phyloP scores from a whole-genome alignment of 202 grass and related monocot genomes.

The Panicum virgatum region DNA sequence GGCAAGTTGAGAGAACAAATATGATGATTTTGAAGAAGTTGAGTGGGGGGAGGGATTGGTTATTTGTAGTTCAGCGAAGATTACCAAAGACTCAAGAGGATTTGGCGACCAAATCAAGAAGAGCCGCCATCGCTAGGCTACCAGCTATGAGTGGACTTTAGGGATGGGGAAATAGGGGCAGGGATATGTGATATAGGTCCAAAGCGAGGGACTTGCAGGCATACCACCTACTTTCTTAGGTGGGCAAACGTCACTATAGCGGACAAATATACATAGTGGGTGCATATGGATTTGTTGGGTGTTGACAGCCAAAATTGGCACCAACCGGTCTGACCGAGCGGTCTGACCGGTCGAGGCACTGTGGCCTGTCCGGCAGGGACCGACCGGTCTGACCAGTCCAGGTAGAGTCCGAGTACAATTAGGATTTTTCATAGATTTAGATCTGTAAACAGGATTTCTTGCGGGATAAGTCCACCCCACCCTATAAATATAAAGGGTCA shows the following conservation, averaged over 20 bases:
- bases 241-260: background rate
- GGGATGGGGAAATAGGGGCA: background rate
- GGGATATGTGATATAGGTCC: background rate
- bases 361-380: no score
- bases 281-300: background rate
- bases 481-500: no score
- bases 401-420: no score
- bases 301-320: no score
- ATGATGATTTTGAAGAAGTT: background rate
- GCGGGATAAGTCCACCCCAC: no score
- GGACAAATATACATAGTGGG: background rate
- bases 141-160: background rate
- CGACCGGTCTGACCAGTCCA: no score
- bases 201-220: background rate
- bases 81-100: background rate
- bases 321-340: no score
- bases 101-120: background rate
- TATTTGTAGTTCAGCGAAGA: background rate
- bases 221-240: background rate
- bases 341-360: no score
- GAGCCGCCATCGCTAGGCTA: background rate
- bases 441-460: no score
- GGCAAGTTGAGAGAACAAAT: background rate
- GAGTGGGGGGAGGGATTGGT: no score
- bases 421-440: no score